Conservation (phyloP, 176 grass and related monocot species). For the Themeda triandra region DNA sequence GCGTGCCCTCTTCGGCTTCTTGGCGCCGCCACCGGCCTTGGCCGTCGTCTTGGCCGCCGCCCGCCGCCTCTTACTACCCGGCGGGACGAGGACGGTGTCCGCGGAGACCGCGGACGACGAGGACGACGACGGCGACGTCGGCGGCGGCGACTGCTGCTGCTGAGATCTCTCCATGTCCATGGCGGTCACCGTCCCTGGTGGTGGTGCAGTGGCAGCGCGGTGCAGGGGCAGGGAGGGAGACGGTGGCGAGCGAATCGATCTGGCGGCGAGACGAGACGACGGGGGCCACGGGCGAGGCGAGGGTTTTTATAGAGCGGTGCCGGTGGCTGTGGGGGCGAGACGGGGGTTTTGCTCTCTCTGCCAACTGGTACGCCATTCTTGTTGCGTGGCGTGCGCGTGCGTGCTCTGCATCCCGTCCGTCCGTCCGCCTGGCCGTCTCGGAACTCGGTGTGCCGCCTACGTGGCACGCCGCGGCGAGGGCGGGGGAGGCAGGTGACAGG, state of each 20-base stretch:
- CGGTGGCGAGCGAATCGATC: neutral
- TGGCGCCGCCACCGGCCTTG: slow-evolving; percentile 19
- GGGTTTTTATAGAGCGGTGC: neutral
- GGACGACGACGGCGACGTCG: neutral
- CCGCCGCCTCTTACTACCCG: neutral
- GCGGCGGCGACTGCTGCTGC: neutral
- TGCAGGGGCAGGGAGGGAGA: neutral
- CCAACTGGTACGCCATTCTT: neutral
- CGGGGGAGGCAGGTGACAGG: neutral
- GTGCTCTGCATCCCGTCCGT: neutral
- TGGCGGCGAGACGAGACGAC: neutral
- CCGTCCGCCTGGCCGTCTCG: too few relatives aligned
- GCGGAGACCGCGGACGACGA: slow-evolving; percentile 34
- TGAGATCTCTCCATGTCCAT: slow-evolving; percentile 35
- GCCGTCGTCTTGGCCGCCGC: neutral
- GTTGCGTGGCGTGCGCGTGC: neutral
- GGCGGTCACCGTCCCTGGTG: too few relatives aligned
- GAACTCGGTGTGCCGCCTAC: too few relatives aligned
- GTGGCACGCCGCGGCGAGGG: neutral
- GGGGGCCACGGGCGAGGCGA: neutral
- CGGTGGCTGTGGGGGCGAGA: too few relatives aligned
- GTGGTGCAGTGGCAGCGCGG: neutral
- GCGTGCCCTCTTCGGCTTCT: slow-evolving; percentile 57
- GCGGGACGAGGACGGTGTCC: neutral
- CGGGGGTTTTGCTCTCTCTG: too few relatives aligned